Conservation (phyloP, 2,329 filamentous ascomycete genomes). For the Alternaria gaisen region DNA sequence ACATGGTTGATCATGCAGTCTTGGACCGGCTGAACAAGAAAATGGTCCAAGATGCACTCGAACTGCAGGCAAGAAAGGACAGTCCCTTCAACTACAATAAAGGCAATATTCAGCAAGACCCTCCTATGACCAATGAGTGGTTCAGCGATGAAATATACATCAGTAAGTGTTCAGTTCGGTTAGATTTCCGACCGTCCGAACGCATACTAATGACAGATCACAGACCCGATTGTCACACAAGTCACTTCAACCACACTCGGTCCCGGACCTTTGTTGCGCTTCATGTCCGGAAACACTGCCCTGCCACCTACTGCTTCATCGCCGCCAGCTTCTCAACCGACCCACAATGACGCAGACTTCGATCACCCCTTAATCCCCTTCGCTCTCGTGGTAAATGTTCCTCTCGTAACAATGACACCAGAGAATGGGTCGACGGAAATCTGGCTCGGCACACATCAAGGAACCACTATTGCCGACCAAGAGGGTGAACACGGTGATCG, state of each 20-base stretch:
- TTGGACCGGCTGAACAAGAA: constrained; percentile 65
- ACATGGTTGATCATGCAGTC: constrained; percentile 54
- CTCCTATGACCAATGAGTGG: constrained; percentile 59
- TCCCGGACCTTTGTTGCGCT: constrained; percentile 41
- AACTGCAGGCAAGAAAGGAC: constrained; percentile 61
- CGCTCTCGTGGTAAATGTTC: constrained; percentile 59
- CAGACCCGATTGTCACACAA: constrained; percentile 65
- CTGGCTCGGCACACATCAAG: constrained; percentile 59
- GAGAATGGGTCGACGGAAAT: constrained; percentile 61
- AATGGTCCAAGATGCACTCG: constrained; percentile 67
- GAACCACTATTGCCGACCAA: constrained; percentile 48
- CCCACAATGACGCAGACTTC: constrained; percentile 48
- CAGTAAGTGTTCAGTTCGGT: constrained; percentile 53
- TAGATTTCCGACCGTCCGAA: neutral
- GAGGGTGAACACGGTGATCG: constrained; percentile 53
- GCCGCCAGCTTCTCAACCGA: constrained; percentile 45
- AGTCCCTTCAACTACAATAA: constrained; percentile 70
- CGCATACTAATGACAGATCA: neutral
- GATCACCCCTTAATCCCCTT: constrained; percentile 52
- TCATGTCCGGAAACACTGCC: constrained; percentile 49
- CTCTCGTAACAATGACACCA: constrained; percentile 56
- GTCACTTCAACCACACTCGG: constrained; percentile 60
- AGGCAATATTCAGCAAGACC: constrained; percentile 69
- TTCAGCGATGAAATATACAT: constrained; percentile 58
- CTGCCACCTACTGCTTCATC: constrained; percentile 57